These are phyloP conservation scores for Coffea humblotiana DNA, from an alignment of 305 asterid genomes.

Conservation along the genomic window DNA sequence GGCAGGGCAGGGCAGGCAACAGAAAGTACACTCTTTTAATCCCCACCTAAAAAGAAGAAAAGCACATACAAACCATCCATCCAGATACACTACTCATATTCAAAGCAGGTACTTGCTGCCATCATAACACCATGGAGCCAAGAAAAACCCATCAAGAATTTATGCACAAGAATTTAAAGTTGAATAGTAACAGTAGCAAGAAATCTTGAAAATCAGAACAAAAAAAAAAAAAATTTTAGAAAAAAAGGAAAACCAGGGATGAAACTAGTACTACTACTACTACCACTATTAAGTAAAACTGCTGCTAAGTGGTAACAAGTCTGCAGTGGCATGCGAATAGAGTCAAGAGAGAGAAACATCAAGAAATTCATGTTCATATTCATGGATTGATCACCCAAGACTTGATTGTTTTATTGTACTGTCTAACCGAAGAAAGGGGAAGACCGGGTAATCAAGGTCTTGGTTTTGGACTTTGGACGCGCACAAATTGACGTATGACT, in stretches of 20 bases:
- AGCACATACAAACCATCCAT: neutral
- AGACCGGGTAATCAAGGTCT: neutral
- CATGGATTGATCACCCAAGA: neutral
- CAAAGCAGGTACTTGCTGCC: constrained; percentile 5
- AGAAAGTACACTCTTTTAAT: constrained; percentile 17
- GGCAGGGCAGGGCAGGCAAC: constrained; percentile 1
- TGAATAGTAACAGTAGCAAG: neutral
- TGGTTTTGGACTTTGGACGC: constrained; percentile 7
- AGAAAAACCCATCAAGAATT: neutral
- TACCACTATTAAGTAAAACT: neutral
- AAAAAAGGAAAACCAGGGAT: neutral
- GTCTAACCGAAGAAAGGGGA: constrained; percentile 10
- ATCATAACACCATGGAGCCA: neutral
- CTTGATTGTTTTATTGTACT: neutral
- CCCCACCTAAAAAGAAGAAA: constrained; percentile 27
- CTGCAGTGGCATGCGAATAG: neutral
- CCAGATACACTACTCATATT: neutral
- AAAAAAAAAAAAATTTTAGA: neutral
- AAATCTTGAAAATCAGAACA: neutral
- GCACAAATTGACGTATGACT: neutral
- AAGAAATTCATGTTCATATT: neutral
- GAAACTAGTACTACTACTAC: neutral
- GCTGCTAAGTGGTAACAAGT: neutral
- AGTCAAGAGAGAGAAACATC: neutral
- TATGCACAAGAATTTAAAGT: neutral